Conservation (phyloP, 768 basidiomycete genomes). For the Boletus insuetus region DNA sequence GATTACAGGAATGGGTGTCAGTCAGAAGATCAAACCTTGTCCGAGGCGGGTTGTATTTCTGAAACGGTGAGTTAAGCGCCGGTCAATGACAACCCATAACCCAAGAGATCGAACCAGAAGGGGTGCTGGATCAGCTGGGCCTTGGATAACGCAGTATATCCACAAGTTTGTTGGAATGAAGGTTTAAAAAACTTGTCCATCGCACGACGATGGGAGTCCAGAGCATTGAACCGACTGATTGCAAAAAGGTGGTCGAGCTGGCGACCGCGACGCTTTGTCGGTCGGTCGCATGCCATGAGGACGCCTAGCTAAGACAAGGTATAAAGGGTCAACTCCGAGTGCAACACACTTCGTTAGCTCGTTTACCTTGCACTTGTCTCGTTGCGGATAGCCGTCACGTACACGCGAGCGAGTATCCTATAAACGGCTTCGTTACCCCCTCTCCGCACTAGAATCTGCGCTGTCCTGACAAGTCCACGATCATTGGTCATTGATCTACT, state of each 20-base stretch:
- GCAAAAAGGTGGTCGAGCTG: slow-evolving; percentile 56
- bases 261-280: slow-evolving; percentile 59
- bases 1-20: too few species aligned
- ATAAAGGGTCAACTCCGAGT: background rate
- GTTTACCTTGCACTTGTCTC: slow-evolving; percentile 62
- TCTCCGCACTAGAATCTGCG: slow-evolving; percentile 61
- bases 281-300: slow-evolving; percentile 51
- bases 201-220: slow-evolving; percentile 59
- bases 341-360: background rate
- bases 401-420: slow-evolving; percentile 62
- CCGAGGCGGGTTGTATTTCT: too few species aligned
- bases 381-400: slow-evolving; percentile 59
- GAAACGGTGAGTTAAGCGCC: too few species aligned
- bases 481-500: background rate
- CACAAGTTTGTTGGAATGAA: too few species aligned
- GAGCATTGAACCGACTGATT: slow-evolving; percentile 55
- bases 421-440: slow-evolving; percentile 50
- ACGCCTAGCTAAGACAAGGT: slow-evolving; percentile 45
- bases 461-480: slow-evolving; percentile 21
- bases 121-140: too few species aligned
- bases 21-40: too few species aligned
- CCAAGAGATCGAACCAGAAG: too few species aligned
- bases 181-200: slow-evolving; percentile 44
- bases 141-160: too few species aligned
- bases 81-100: too few species aligned